Evolutionary conservation across 768 basidiomycete genomes (phyloP), one percentile per base, ranked within the genome.

Genomic region (Amanita rubescens): DNA sequence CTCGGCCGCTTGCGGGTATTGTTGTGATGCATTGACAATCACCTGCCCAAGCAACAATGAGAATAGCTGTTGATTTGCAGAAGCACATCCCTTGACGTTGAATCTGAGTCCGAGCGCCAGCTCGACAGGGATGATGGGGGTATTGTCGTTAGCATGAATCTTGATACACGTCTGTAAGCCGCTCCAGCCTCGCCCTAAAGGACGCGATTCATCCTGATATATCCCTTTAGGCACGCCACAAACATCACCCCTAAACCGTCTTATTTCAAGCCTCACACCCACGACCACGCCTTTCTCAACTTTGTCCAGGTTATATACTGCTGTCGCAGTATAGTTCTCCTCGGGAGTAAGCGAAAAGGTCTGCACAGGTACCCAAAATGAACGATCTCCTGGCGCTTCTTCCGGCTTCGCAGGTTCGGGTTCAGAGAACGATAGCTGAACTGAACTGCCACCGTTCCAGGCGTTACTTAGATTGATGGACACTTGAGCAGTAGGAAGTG

Each of bases 281-380:
- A 25, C 9, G 2, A 39, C 24, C 4, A 27, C 22, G 20, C 49
- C 35, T 19, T 19, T 39, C 14, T 44, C 15, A 2, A 45, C 19
- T n/a, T 5, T 19, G 6, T 25, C 51, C 20, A 46, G 1, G 12
- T 53, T 53, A 39, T 43, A 53, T n/a, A 17, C 41, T n/a, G 35
- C 33, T 2, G n/a, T 34, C 42, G 27, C 41, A 19, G 17, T 46
- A 38, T 53, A 53, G 19, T 22, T 22, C 19, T 53, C 37, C 3
- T 27, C 51, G 9, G 41, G 30, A 22, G 51, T 44, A 24, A 53
- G 15, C 20, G 51, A 44, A 9, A 53, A 19, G 19, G 44, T 44
- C 22, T 53, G 51, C 27, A 53, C 35, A 39, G 51, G 51, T 32
- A 53, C 34, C 51, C 51, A 53, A 15, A 53, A 8, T 1, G 42